Evolutionary conservation across 352 stramenopile genomes (phyloP).

Genomic region (Phytophthora crassamura): DNA sequence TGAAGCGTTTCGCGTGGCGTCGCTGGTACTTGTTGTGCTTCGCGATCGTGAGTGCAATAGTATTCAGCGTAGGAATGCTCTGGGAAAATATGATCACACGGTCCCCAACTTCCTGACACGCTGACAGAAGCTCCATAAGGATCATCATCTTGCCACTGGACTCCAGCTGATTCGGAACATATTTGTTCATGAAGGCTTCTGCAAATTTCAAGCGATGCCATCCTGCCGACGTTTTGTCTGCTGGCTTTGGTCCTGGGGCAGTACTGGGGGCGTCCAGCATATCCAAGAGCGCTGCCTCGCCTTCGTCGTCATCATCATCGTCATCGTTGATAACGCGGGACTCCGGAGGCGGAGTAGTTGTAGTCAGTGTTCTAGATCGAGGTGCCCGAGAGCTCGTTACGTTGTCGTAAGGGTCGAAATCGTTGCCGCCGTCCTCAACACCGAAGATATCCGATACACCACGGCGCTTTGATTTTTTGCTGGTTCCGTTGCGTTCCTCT

Average conservation of each 20-base stretch:
- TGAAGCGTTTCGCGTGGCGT: constrained; percentile 52
- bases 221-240: neutral
- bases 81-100: constrained; percentile 92
- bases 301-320: constrained; percentile 41
- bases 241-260: constrained; percentile 4
- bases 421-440: constrained; percentile 65
- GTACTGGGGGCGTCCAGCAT: constrained; percentile 33
- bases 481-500: constrained; percentile 48
- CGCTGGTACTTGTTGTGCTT: constrained; percentile 66
- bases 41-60: constrained; percentile 75
- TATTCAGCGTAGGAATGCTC: constrained; percentile 87
- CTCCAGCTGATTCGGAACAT: constrained; percentile 60
- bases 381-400: constrained; percentile 3
- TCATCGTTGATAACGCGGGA: constrained; percentile 17
- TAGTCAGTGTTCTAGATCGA: neutral
- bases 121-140: constrained; percentile 78
- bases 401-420: constrained; percentile 49
- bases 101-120: constrained; percentile 76
- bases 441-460: constrained; percentile 40
- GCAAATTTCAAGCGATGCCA: constrained; percentile 81
- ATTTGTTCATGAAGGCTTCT: constrained; percentile 61
- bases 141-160: constrained; percentile 90
- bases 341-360: neutral
- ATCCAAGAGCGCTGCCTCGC: constrained; percentile 55
- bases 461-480: constrained; percentile 37